Base-by-base conservation (phyloP, 2,329 filamentous ascomycete genomes). In the Eutypa lata region DNA sequence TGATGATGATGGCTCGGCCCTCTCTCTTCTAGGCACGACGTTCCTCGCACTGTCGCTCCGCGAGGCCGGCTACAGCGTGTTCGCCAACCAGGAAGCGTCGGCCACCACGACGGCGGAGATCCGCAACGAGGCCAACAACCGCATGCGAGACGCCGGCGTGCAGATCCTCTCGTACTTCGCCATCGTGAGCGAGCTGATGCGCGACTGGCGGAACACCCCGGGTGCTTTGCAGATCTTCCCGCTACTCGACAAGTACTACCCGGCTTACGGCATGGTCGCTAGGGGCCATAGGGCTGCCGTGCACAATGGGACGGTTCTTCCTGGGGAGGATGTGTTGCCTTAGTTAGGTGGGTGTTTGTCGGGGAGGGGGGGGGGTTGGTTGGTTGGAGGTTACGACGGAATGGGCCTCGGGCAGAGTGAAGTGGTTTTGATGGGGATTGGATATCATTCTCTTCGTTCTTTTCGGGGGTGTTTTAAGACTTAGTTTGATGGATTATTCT, bases 21-120 rank as follows among this genome's bases (percentile, higher is more conserved):
- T 10, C 38, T 45, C 21, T 13, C 37, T 24, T 21, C 8, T 26
- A 65, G 61, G 79, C 77, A 89, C 86, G 21, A 76, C 87, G 0
- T 91, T 91, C 74, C 77, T 89, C 6, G 85, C 88, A 0, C 77
- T 91, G n/a, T 87, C 86, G 1, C 81, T 91, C 4, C 77, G 85
- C 35, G 80, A 84, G 14, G 86, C 82, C 43, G 88, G 88, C 24
- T 91, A 90, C 74, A 80, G 81, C 37, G 88, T 91, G 53, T 90
- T 80, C 73, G 87, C 86, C 61, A 89, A 90, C 70, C 79, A 85
- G 49, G 88, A 91, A 61, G 87, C 84, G 2, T 85, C 80, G 0
- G 88, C 87, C 1, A 90, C 88, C 1, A 84, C 84, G 19, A 82
- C 79, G 2, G 65, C 73, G 38, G 76, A 86, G 44, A 76, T 87